Evolutionary conservation across 2,329 filamentous ascomycete genomes (phyloP), one percentile per base, ranked within the genome.

Genomic region (Drechslerella dactyloides): DNA sequence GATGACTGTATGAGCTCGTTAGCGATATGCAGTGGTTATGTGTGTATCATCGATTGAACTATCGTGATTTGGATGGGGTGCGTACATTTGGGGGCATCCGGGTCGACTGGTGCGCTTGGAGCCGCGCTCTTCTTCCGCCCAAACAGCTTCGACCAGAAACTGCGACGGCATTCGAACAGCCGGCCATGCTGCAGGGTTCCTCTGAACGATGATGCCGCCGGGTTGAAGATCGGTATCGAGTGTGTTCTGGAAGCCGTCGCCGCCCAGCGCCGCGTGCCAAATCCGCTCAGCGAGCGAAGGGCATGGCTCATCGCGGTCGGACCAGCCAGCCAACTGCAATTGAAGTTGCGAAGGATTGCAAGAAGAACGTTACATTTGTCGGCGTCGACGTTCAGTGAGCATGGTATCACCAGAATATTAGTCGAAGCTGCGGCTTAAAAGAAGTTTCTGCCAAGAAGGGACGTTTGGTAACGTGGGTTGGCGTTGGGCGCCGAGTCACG

Each of bases 131-230:
- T 61, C 27, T 72, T 72, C 50, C 33, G 35, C 19, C 60, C 60
- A 24, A 72, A 72, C 23, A 64, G 44, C 17, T 57, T 72, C 17
- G 68, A 72, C 68, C 68, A 72, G 60, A 72, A 72, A 19, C 30
- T 72, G 48, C 68, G 68, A 56, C 68, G 68, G 54, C 27, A 60
- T 56, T 70, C 53, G 7, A 70, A 52, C 24, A 42, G n/a, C 19
- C 55, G 68, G 19, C 51, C 15, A 8, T 57, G 50, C 19, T 24
- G 50, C 50, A 24, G 50, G 19, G 11, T 23, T 3, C 11, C 54
- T 23, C 42, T 56, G n/a, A 27, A 42, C 50, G 50, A 21, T 15
- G 57, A 21, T 1, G 13, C 21, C 3, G 46, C 59, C 6, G 51
- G 55, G n/a, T 54, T 19, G 30, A 55, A 40, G 8, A 59, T 17